A percentile compares a stretch with the other conserved stretches of the same genome.
phyloP scores from a whole-genome alignment of 2,329 filamentous ascomycete species.

The Colletotrichum chrysophilum region DNA sequence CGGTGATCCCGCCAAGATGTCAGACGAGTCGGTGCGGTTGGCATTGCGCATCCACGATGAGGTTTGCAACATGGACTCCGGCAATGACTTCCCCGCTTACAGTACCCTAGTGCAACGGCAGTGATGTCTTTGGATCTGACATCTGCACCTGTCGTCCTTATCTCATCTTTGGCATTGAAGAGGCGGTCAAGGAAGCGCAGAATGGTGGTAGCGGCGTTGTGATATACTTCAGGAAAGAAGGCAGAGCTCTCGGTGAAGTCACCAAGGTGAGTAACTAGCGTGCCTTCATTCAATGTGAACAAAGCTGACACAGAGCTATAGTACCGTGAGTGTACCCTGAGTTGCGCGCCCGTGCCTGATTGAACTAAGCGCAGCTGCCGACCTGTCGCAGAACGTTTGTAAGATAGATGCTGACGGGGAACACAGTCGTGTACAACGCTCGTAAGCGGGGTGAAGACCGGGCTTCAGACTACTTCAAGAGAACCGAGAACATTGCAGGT shows the following conservation, averaged over 20 bases:
- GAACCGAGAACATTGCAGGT: constrained; percentile 97
- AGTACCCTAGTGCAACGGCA: constrained; percentile 77
- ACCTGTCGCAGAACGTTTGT: not conserved
- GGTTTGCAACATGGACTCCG: constrained; percentile 38
- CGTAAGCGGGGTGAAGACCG: constrained; percentile 79
- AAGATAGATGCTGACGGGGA: not conserved
- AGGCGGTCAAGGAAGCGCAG: constrained; percentile 96
- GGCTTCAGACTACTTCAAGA: constrained; percentile 92
- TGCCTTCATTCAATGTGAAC: constrained; percentile 3
- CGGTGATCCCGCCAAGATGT: constrained; percentile 92
- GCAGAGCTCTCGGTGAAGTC: constrained; percentile 91
- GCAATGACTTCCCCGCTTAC: not conserved
- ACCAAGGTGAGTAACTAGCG: constrained; percentile 75
- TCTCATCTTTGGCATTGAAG: constrained; percentile 94
- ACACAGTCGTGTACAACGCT: constrained; percentile 73
- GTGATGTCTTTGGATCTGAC: constrained; percentile 96
- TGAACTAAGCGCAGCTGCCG: not conserved
- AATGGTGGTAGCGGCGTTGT: constrained; percentile 92
- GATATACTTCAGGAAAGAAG: constrained; percentile 99
- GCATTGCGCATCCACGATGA: constrained; percentile 82
- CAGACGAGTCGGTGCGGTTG: constrained; percentile 79
- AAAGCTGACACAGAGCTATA: constrained; percentile 36
- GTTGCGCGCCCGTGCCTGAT: not conserved
- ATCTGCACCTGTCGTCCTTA: constrained; percentile 98
- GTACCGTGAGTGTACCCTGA: constrained; percentile 47